Evolutionary conservation across 306 rosid species (phyloP), one percentile per base, ranked within the genome.

Genomic region (Lupinus albus): DNA sequence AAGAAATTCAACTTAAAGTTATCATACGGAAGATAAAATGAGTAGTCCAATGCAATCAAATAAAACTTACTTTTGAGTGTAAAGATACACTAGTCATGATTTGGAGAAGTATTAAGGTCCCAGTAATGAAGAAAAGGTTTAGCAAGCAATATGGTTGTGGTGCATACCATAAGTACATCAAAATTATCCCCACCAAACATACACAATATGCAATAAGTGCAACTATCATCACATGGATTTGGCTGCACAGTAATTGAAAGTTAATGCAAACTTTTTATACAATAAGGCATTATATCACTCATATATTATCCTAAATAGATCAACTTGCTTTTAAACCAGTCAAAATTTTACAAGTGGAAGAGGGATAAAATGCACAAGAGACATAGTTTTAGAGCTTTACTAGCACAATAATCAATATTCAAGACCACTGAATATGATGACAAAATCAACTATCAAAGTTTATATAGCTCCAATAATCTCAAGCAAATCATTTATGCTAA

Each of bases 111-210:
- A 90, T 95, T 12, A 94, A 67, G n/a, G 97, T 86, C 95, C 95
- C 86, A 60, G 97, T 85, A 60, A 94, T 88, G 80, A 88, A 94
- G 85, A 90, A 94, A 38, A 94, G 86, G 79, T 94, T 94, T 70
- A 90, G 88, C 71, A 94, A 86, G 78, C 99, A 94, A 72, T 96
- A 77, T 60, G 96, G 88, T 56, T 76, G 76, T 14, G 97, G 96
- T 4, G 88, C 88, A 81, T 94, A 90, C 99, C 97, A 90, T 70
- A 94, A 79, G 86, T 76, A 94, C 99, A 94, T 88, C 82, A 86
- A 70, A 39, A 87, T 81, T 73, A 88, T 81, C 74, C 99, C 99
- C 56, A 74, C 83, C 74, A 94, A 44, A 76, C 96, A 85, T 18
- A 94, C 72, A 33, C 88, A 85, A 81, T 94, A 87, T 52, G 95